These are phyloP conservation scores for Puccinellia tenuiflora DNA, from an alignment of 176 grass and related monocot species.

Conservation along the genomic window DNA sequence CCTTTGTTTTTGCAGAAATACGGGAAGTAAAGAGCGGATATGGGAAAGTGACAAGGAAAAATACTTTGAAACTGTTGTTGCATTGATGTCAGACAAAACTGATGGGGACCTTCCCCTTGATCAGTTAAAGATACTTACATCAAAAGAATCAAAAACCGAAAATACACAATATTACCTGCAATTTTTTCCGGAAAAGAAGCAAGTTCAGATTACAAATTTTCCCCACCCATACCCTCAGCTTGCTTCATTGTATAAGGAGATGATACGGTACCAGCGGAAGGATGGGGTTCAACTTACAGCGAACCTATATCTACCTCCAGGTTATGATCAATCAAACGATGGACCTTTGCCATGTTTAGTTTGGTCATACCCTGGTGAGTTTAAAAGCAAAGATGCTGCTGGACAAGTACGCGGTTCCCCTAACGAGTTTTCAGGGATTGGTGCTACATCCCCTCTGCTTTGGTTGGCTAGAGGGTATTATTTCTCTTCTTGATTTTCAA, in stretches of 20 bases:
- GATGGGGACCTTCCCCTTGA: conserved; percentile 66
- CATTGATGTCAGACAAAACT: conserved; percentile 87
- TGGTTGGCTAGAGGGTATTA: conserved; percentile 97
- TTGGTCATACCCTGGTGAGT: conserved; percentile 98
- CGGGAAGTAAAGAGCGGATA: conserved; percentile 89
- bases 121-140: conserved; percentile 86
- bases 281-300: conserved; percentile 99
- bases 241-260: conserved; percentile 85
- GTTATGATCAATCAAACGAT: conserved; percentile 72
- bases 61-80: conserved; percentile 86
- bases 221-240: conserved; percentile 96
- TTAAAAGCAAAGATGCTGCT: conserved; percentile 99
- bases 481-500: conserved; percentile 39
- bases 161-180: conserved; percentile 95
- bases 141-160: conserved; percentile 99
- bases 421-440: conserved; percentile 92
- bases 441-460: conserved; percentile 83
- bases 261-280: conserved; percentile 92
- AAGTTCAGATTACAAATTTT: conserved; percentile 95
- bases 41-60: conserved; percentile 99
- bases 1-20: conserved; percentile 63
- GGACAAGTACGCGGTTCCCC: conserved; percentile 98
- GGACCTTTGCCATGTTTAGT: conserved; percentile 88
- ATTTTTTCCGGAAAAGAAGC: conserved; percentile 81
- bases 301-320: conserved; percentile 84